A percentile compares a stretch with the other conserved stretches of the same genome.
Evolutionary conservation across 169 alveolate genomes (phyloP).

Genomic region (Sarcocystis neurona): DNA sequence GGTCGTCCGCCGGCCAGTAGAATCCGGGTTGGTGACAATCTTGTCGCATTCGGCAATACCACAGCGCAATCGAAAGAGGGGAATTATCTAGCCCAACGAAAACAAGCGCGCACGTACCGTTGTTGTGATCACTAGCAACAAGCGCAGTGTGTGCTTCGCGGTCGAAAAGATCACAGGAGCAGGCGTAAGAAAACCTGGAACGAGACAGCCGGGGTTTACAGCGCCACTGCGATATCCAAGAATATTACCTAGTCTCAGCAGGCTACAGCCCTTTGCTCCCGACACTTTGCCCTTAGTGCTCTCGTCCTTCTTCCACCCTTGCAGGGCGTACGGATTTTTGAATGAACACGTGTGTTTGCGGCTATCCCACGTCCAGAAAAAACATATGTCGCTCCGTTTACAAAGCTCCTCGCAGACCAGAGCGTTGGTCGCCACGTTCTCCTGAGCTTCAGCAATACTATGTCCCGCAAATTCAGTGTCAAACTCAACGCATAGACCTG

Average conservation of each 20-base stretch:
- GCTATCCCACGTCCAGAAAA: not conserved
- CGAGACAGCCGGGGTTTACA: too few relatives aligned
- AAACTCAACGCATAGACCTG: too few relatives aligned
- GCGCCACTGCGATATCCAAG: too few relatives aligned
- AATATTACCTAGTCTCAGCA: not conserved
- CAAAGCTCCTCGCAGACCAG: not conserved
- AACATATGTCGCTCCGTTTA: not conserved
- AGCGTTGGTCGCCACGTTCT: not conserved
- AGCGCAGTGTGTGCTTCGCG: not conserved
- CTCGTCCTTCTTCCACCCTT: not conserved
- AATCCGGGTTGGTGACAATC: not conserved
- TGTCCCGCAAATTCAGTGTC: too few relatives aligned
- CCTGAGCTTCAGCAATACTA: not conserved
- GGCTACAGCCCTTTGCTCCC: conserved; percentile 6
- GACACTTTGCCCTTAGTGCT: not conserved
- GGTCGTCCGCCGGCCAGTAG: not conserved
- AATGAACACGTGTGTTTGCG: not conserved
- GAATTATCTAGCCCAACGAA: too few relatives aligned
- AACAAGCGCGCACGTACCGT: not conserved
- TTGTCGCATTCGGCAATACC: too few relatives aligned
- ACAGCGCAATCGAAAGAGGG: too few relatives aligned
- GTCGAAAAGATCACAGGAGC: not conserved
- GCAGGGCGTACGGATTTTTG: not conserved
- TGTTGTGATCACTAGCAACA: not conserved
- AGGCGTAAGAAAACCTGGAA: too few relatives aligned